Conservation (phyloP, 2,329 filamentous ascomycete species). For the Beauveria australis region DNA sequence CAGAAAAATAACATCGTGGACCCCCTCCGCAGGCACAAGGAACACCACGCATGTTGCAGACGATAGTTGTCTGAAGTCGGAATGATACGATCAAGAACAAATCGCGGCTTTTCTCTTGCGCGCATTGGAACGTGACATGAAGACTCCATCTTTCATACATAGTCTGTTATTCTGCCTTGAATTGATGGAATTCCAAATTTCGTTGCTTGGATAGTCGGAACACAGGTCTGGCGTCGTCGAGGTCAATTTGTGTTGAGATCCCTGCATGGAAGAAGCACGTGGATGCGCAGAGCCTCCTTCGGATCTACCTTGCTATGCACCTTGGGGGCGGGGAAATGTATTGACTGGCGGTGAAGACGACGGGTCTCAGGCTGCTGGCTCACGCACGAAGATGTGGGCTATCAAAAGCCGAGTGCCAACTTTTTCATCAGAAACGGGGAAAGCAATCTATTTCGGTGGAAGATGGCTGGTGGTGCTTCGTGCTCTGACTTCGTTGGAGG, state of each 20-base stretch:
- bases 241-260: not conserved
- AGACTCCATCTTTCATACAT: not conserved
- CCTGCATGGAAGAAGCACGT: not conserved
- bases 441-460: not conserved
- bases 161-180: too few species aligned
- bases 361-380: not conserved
- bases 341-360: not conserved
- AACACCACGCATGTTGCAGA: not conserved
- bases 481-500: constrained; percentile 4
- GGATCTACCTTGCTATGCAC: not conserved
- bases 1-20: not conserved
- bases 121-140: not conserved
- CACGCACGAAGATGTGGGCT: not conserved
- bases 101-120: not conserved
- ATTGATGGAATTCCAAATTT: too few species aligned
- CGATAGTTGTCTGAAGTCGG: not conserved
- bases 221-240: not conserved
- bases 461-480: not conserved
- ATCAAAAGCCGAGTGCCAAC: too few species aligned
- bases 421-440: too few species aligned
- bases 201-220: too few species aligned
- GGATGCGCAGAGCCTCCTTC: constrained; percentile 1
- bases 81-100: not conserved
- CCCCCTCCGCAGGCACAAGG: not conserved
- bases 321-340: not conserved